Evolutionary conservation across 495 filamentous ascomycete species (phyloP), one percentile per base, ranked within the genome.

Genomic region (Xylaria acuta): DNA sequence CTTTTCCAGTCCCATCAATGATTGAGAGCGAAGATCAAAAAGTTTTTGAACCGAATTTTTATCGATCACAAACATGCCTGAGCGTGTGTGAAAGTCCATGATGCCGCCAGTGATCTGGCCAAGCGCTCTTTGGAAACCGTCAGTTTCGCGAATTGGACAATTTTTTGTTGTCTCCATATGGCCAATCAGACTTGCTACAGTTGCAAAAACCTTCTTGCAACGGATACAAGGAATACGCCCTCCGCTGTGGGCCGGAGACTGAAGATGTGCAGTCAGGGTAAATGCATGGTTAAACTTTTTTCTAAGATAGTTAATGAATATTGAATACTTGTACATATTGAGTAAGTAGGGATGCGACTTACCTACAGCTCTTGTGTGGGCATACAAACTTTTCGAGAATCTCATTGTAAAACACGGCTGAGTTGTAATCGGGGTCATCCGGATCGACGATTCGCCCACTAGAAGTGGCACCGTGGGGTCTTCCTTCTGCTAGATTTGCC

Each of bases 351-450:
- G 14, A 51, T 30, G n/a, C 8, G 12, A 64, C 59, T 64, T 75
- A 84, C 84, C 59, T 64, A 78, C 83, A 86, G n/a, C 51, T 79
- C 32, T 71, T 73, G 49, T 83, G 70, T 2, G 83, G 83, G 60
- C 84, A 86, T 49, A 78, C 81, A 72, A 76, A 86, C 59, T 75
- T 80, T 3, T 74, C 41, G 3, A 77, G 64, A 27, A 79, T 70
- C 3, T 60, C 22, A 40, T 79, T 73, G 32, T 51, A 79, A 62
- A 78, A 83, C 1, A 74, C 32, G 3, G 60, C 51, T 8, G 66
- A 66, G 58, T 83, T 77, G 69, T 82, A 84, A 2, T 53, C 40
- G 5, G 76, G 78, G 30, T 74, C 64, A 2, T 75, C 49, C 1
- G 83, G 83, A 49, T 84, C 70, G 27, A 79, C 20, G 25, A 76